These are phyloP conservation scores for Williopsis jadinii DNA, from an alignment of 1,139 yeast genomes.

Conservation along the genomic window DNA sequence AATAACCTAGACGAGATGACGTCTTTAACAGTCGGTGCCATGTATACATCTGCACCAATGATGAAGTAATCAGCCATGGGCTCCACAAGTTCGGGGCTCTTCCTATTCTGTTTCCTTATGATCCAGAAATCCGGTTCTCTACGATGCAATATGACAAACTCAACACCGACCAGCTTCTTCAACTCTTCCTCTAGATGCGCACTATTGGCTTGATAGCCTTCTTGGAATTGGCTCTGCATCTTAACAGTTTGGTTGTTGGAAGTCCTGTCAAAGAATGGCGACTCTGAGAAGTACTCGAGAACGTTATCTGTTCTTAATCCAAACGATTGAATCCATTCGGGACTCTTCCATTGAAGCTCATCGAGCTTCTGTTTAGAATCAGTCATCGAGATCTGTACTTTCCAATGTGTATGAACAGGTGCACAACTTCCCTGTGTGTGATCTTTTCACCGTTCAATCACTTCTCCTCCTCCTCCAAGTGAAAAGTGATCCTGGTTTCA, in stretches of 20 bases:
- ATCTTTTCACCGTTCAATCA: no score
- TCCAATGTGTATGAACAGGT: neutral
- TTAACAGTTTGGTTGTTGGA: conserved; percentile 90
- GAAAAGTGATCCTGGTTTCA: no score
- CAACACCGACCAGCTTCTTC: conserved; percentile 76
- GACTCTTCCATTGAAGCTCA: conserved; percentile 94
- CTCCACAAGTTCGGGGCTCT: conserved; percentile 42
- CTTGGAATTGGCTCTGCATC: conserved; percentile 91
- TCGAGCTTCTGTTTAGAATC: conserved; percentile 41
- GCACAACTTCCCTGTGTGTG: no score
- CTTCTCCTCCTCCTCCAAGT: no score
- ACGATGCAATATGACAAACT: conserved; percentile 66
- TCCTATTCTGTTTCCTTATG: conserved; percentile 70
- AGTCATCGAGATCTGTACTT: conserved; percentile 2
- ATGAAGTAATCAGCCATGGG: conserved; percentile 73
- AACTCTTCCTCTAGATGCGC: conserved; percentile 40
- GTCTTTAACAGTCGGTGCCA: conserved; percentile 66
- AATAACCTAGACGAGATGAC: conserved; percentile 47
- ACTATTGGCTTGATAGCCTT: conserved; percentile 36
- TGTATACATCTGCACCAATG: conserved; percentile 87
- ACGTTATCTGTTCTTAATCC: conserved; percentile 87
- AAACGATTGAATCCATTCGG: conserved; percentile 90
- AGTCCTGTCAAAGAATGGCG: conserved; percentile 92
- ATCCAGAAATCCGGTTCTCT: conserved; percentile 94
- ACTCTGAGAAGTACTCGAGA: conserved; percentile 83